Base-by-base conservation (phyloP, 768 basidiomycete genomes). In the Termitomyces sp. region DNA sequence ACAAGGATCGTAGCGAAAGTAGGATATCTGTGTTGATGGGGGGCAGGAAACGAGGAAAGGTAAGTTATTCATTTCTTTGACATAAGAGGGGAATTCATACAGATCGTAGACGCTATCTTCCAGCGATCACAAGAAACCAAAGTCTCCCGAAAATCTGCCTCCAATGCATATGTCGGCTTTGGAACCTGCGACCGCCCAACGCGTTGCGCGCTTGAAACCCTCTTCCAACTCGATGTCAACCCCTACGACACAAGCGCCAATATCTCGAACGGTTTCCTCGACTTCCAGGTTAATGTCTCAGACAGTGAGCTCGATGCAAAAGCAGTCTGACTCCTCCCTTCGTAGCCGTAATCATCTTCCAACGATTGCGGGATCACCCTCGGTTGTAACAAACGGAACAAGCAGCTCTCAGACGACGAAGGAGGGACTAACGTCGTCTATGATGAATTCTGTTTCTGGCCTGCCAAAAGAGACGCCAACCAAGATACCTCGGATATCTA, bases 291-390 rank as follows among this genome's bases (percentile, higher is more conserved):
- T 82, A 51, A 89, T 86, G n/a, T 80, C 88, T 1, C 91, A 92
- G 63, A 92, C 92, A 28, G 81, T 83, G 57, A 92, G 88, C 65
- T 91, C 90, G 2, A 81, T 92, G 84, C 88, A 90, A 67, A 92
- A 92, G 66, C 87, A 87, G 55, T 90, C 91, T 12, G 91, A 93
- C 66, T 74, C 83, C 6, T 92, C 91, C 30, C 78, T 92, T 51
- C 86, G 91, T 21, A 80, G 72, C 50, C 84, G 89, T 57, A 82
- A 83, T 65, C 83, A 86, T 61, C 73, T 96, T 10, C 93, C 93
- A 9, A 94, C 94, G 11, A 96, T 96, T 54, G 92, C 93, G 30
- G 94, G 94, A 32, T 95, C 93, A 3, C 94, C 94, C 4, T 95
- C 93, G 12, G 88, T 93, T 46, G 88, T 85, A 46, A 82, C 82